Evolutionary conservation across 2,329 filamentous ascomycete species (phyloP).

Genomic region (Hypoxylon sp.): DNA sequence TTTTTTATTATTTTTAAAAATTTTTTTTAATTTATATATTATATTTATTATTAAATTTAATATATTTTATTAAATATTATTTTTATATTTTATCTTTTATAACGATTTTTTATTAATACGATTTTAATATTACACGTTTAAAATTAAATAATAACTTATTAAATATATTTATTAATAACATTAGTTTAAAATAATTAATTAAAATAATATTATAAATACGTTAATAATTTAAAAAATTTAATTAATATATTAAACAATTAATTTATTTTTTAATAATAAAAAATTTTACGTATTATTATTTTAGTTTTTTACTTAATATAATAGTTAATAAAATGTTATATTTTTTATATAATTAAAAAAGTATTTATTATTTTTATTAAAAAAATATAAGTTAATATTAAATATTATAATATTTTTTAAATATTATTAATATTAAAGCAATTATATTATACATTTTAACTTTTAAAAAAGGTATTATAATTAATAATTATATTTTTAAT

Average conservation of each 20-base stretch:
- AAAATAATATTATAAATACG: background rate
- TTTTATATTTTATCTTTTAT: background rate
- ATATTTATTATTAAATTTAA: background rate
- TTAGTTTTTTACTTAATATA: background rate
- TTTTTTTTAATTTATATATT: too few species aligned
- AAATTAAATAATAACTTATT: background rate
- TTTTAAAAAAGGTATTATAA: background rate
- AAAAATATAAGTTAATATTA: background rate
- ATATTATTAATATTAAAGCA: background rate
- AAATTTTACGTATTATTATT: background rate
- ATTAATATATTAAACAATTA: background rate
- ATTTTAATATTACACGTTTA: background rate
- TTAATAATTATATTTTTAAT: background rate
- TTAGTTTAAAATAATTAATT: background rate
- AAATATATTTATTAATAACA: background rate
- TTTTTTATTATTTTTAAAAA: too few species aligned
- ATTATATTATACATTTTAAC: background rate
- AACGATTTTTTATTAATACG: background rate
- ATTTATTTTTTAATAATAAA: background rate
- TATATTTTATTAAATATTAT: constrained; percentile 1
- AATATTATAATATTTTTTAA: background rate
- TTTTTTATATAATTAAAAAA: background rate
- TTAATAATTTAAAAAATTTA: background rate
- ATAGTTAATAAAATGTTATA: too few species aligned
- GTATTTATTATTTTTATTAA: background rate